phyloP scores from a whole-genome alignment of 2,329 filamentous ascomycete species.

The Basipetospora sp. region DNA sequence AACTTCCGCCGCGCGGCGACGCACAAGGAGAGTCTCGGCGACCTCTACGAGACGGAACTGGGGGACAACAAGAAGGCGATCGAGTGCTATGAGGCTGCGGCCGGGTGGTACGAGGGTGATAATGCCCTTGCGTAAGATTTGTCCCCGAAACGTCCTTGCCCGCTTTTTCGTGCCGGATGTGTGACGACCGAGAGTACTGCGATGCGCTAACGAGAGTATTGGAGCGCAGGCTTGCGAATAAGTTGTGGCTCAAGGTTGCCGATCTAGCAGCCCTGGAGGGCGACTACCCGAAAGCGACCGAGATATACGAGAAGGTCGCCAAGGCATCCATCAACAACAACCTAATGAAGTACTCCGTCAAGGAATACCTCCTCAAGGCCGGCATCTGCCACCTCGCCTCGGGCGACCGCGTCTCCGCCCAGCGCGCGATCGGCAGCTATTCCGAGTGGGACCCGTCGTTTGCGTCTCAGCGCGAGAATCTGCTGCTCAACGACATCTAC shows the following conservation, averaged over 20 bases:
- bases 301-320: constrained; percentile 72
- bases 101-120: constrained; percentile 77
- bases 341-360: constrained; percentile 84
- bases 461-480: constrained; percentile 60
- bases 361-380: constrained; percentile 89
- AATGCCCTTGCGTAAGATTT: constrained; percentile 60
- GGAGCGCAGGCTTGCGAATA: constrained; percentile 61
- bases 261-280: constrained; percentile 69
- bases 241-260: constrained; percentile 81
- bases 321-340: constrained; percentile 70
- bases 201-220: not conserved
- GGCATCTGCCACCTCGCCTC: constrained; percentile 74
- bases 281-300: constrained; percentile 73
- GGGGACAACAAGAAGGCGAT: constrained; percentile 65
- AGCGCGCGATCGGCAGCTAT: constrained; percentile 70
- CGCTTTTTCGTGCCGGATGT: not conserved
- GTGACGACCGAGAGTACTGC: not conserved
- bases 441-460: constrained; percentile 67
- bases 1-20: constrained; percentile 84
- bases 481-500: constrained; percentile 63
- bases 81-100: constrained; percentile 71
- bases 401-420: constrained; percentile 61
- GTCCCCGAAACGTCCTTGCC: not conserved
- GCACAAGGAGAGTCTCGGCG: constrained; percentile 76
- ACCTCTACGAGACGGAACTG: constrained; percentile 71